Conservation (phyloP, 78 protist species). For the Tieghemostelium lacteum region DNA sequence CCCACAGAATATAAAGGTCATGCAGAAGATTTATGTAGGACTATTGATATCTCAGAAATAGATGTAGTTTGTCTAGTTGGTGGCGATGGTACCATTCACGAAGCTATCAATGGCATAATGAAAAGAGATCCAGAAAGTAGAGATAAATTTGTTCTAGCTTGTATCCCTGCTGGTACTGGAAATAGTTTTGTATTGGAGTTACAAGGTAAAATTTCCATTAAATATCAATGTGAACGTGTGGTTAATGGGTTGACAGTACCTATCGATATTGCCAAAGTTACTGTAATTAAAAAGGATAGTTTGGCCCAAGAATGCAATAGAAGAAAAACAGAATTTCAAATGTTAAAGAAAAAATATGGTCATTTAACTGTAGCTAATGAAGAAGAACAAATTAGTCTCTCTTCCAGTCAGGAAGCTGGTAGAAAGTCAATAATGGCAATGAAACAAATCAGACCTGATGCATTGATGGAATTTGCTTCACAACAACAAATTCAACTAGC, state of each 20-base stretch:
- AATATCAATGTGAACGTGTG: conserved; percentile 68
- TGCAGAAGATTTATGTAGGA: conserved; percentile 69
- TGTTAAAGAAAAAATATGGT: conserved; percentile 36
- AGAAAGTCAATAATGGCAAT: conserved; percentile 23
- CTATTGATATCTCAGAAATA: conserved; percentile 42
- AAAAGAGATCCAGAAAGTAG: conserved; percentile 71
- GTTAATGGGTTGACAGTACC: conserved; percentile 77
- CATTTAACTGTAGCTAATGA: conserved; percentile 8
- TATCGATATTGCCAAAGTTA: conserved; percentile 80
- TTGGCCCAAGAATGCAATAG: conserved; percentile 29
- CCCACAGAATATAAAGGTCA: conserved; percentile 83
- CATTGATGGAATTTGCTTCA: conserved; percentile 58
- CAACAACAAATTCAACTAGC: neutral
- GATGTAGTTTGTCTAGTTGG: conserved; percentile 80
- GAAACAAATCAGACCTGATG: conserved; percentile 54
- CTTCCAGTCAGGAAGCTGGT: conserved; percentile 46
- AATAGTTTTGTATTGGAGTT: conserved; percentile 74
- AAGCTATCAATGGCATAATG: conserved; percentile 82
- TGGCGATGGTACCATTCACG: conserved; percentile 84
- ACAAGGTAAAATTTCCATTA: conserved; percentile 58
- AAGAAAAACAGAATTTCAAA: conserved; percentile 23
- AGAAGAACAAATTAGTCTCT: conserved; percentile 8
- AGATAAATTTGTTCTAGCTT: conserved; percentile 71
- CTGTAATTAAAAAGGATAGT: conserved; percentile 26
- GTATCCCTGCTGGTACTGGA: conserved; percentile 82